These are phyloP conservation scores for Hygrophorus pudorinus DNA, from an alignment of 768 basidiomycete genomes.

Conservation along the genomic window DNA sequence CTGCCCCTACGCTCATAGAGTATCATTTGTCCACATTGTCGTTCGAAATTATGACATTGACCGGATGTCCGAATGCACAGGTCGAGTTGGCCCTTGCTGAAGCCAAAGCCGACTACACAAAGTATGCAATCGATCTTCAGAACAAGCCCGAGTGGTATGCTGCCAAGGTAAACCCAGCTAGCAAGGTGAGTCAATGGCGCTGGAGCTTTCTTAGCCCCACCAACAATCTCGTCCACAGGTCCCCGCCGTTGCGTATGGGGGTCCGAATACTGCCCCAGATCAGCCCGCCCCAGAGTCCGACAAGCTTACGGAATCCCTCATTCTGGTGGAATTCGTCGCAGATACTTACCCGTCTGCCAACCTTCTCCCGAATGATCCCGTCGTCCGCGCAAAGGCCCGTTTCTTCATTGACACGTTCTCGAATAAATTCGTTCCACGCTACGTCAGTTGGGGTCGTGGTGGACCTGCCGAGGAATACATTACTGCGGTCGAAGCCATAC, in stretches of 20 bases:
- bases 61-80: constrained; percentile 21
- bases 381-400: constrained; percentile 46
- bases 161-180: constrained; percentile 52
- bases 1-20: no score
- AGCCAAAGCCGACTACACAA: constrained; percentile 34
- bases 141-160: constrained; percentile 69
- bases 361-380: constrained; percentile 46
- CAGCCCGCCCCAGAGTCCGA: constrained; percentile 48
- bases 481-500: constrained; percentile 34
- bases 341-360: constrained; percentile 41
- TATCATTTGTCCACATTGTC: no score
- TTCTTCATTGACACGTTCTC: constrained; percentile 52
- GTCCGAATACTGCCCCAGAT: constrained; percentile 43
- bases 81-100: constrained; percentile 55
- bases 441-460: constrained; percentile 23
- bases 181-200: constrained; percentile 37
- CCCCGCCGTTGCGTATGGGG: constrained; percentile 53
- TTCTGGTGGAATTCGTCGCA: constrained; percentile 58
- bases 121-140: constrained; percentile 47
- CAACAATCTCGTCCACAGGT: constrained; percentile 25
- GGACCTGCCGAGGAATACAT: constrained; percentile 33
- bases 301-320: constrained; percentile 56
- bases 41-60: not conserved
- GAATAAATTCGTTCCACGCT: constrained; percentile 33
- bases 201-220: constrained; percentile 2